Conservation (phyloP, 2,329 filamentous ascomycete species). For the Ceratocystis diversiconidia region DNA sequence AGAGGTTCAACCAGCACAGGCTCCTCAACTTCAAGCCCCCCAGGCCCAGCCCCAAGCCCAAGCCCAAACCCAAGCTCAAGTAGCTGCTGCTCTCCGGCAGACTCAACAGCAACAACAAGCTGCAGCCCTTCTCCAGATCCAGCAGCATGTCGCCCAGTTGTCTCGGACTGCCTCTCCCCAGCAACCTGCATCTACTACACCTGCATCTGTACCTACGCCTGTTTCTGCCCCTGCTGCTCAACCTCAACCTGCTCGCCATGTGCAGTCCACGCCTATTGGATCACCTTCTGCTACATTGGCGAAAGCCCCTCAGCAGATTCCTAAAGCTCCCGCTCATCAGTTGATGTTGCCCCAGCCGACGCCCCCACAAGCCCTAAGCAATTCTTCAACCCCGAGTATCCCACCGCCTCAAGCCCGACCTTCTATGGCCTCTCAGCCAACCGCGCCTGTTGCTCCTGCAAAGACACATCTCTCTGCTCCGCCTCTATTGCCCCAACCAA, state of each 20-base stretch:
- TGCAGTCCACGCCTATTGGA: neutral
- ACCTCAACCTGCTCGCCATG: neutral
- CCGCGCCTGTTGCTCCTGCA: neutral
- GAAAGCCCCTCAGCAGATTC: neutral
- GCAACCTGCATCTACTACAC: neutral
- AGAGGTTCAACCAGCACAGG: neutral
- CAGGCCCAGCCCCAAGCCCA: neutral
- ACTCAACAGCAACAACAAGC: conserved; percentile 17
- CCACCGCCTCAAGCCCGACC: conserved; percentile 1
- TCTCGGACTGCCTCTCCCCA: conserved; percentile 6
- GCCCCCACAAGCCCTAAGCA: neutral
- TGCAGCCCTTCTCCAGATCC: conserved; percentile 10
- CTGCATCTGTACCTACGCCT: neutral
- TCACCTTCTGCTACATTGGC: neutral
- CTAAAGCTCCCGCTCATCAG: conserved; percentile 8
- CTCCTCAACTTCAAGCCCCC: too few species aligned
- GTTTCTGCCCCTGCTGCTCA: neutral
- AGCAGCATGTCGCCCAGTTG: conserved; percentile 16
- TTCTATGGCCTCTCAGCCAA: neutral
- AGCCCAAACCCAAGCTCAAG: neutral
- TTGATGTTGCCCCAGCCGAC: conserved; percentile 12
- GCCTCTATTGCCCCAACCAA: conserved; percentile 5
- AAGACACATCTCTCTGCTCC: neutral
- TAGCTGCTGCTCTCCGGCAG: neutral
- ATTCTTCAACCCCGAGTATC: neutral